phyloP scores from a whole-genome alignment of 352 stramenopile genomes.

The Pythium aphanidermatum region DNA sequence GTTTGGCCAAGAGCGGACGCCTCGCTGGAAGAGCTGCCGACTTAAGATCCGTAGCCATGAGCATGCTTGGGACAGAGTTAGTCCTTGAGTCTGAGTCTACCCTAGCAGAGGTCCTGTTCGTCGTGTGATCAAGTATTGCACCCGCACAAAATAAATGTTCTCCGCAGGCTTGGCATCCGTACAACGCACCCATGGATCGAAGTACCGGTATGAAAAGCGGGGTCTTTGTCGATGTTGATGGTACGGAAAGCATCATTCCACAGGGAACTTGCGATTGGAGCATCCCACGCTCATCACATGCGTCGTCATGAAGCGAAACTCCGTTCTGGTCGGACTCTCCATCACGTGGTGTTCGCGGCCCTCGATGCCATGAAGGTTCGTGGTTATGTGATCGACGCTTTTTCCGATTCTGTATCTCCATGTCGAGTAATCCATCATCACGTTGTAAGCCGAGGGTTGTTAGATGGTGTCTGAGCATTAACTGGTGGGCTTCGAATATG shows the following conservation, averaged over 20 bases:
- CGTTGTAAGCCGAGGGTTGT: slow-evolving; percentile 28
- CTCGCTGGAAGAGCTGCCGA: no score
- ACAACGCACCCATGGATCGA: slow-evolving; percentile 65
- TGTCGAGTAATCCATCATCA: slow-evolving; percentile 23
- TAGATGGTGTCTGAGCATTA: slow-evolving; percentile 48
- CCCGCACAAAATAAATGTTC: slow-evolving; percentile 60
- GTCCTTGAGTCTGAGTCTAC: no score
- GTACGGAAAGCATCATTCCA: slow-evolving; percentile 48
- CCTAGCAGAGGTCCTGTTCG: no score
- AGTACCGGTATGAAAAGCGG: slow-evolving; percentile 60
- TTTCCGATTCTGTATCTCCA: slow-evolving; percentile 15
- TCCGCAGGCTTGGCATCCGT: slow-evolving; percentile 51
- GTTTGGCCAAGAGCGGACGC: slow-evolving; percentile 44
- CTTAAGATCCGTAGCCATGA: no score
- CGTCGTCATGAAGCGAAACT: neutral
- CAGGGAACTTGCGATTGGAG: slow-evolving; percentile 42
- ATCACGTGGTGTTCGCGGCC: neutral
- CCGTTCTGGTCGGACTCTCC: slow-evolving; percentile 12
- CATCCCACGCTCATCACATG: slow-evolving; percentile 56
- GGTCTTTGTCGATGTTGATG: slow-evolving; percentile 4
- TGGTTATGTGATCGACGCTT: slow-evolving; percentile 10
- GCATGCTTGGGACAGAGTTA: no score
- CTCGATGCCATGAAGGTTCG: slow-evolving; percentile 29
- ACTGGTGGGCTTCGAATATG: slow-evolving; percentile 72
- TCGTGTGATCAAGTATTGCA: slow-evolving; percentile 43